A percentile compares a stretch with the other conserved stretches of the same genome.
Conservation (phyloP, 306 rosid genomes). For the Hippophae tibetana region DNA sequence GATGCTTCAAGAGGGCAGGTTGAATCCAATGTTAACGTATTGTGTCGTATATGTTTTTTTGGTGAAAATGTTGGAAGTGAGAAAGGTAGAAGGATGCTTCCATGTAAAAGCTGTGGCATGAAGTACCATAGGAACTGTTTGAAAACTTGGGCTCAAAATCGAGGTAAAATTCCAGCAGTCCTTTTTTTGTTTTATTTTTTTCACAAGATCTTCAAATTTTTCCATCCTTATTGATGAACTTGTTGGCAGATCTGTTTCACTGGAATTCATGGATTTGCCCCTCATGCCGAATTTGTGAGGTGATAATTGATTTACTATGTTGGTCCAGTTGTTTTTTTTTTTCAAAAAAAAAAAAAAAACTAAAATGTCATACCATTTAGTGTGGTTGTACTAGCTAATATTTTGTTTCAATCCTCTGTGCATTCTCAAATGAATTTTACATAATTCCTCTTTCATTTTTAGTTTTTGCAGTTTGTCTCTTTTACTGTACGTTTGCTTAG, state of each 20-base stretch:
- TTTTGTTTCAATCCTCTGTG: not conserved
- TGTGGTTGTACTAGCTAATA: not conserved
- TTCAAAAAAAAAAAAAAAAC: not conserved
- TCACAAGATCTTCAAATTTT: not conserved
- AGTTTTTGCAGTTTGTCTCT: not conserved
- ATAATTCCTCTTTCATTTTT: too few relatives aligned
- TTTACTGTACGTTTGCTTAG: not conserved
- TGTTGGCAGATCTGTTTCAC: slow-evolving; percentile 42
- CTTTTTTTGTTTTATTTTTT: not conserved
- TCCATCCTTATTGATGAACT: slow-evolving; percentile 3
- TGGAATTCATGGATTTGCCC: slow-evolving; percentile 67
- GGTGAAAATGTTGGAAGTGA: slow-evolving; percentile 86
- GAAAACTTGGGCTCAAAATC: slow-evolving; percentile 82
- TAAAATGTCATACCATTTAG: not conserved
- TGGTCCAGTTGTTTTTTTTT: not conserved
- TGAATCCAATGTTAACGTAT: slow-evolving; percentile 54
- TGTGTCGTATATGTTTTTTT: slow-evolving; percentile 88
- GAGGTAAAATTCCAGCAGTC: slow-evolving; percentile 48
- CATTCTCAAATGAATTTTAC: not conserved
- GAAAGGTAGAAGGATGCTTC: slow-evolving; percentile 78
- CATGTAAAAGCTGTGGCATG: slow-evolving; percentile 89
- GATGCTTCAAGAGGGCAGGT: slow-evolving; percentile 48
- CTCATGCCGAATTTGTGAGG: slow-evolving; percentile 55
- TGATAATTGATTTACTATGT: slow-evolving; percentile 11
- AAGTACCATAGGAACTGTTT: slow-evolving; percentile 91